Percentiles rank a stretch among this genome's conserved stretches.
Evolutionary conservation across 2,329 filamentous ascomycete genomes (phyloP).

Genomic region (Alternaria tenuissima): DNA sequence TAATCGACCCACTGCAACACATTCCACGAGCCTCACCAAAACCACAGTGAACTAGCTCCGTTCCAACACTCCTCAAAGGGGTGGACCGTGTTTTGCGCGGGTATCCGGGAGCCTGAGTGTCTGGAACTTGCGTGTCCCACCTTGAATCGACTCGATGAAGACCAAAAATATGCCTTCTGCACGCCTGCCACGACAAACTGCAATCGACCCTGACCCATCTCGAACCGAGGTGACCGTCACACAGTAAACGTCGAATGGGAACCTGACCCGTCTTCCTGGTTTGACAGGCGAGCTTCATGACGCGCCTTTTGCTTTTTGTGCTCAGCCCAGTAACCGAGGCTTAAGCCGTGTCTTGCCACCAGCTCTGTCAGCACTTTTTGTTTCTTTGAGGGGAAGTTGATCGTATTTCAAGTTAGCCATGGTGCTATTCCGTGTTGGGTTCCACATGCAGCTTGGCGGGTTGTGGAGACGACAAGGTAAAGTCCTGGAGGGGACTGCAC

Average conservation of each 20-base stretch:
- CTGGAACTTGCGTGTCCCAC: constrained; percentile 6
- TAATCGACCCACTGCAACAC: constrained; percentile 4
- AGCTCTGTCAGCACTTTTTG: not conserved
- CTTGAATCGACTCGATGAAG: constrained; percentile 6
- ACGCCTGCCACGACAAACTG: constrained; percentile 7
- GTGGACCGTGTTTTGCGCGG: constrained; percentile 1
- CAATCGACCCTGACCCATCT: constrained; percentile 5
- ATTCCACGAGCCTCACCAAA: constrained; percentile 4
- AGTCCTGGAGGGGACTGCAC: not conserved
- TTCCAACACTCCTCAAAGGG: not conserved
- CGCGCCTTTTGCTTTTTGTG: constrained; percentile 10
- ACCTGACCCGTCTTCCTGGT: constrained; percentile 24
- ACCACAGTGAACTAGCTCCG: not conserved
- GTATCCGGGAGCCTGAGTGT: constrained; percentile 1
- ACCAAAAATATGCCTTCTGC: constrained; percentile 6
- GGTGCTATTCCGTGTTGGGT: not conserved
- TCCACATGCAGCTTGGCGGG: not conserved
- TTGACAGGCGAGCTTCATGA: constrained; percentile 17
- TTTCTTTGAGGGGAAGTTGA: not conserved
- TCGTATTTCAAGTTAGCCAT: not conserved
- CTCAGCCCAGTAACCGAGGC: not conserved
- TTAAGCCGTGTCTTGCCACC: constrained; percentile 14
- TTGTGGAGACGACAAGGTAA: not conserved
- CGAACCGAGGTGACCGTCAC: constrained; percentile 7
- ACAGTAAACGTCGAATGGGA: constrained; percentile 24